A percentile compares a stretch with the other conserved stretches of the same genome.
These are phyloP conservation scores for Andrographis paniculata DNA, from an alignment of 305 asterid species.

Conservation along the genomic window DNA sequence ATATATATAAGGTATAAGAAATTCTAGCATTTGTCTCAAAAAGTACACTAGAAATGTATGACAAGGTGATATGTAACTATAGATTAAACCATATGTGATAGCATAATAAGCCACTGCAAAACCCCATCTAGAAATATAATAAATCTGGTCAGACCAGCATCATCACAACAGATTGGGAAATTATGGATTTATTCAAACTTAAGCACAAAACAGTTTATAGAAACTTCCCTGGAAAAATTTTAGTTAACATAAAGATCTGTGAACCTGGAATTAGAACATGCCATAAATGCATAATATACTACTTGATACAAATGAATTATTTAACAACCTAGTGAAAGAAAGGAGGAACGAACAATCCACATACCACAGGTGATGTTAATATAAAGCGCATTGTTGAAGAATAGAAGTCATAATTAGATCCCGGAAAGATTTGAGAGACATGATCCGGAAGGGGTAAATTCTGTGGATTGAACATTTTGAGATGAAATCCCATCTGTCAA, in stretches of 20 bases:
- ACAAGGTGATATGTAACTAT: conserved; percentile 5
- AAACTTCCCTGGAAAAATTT: not conserved
- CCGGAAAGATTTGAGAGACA: conserved; percentile 83
- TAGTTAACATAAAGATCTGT: not conserved
- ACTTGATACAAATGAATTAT: not conserved
- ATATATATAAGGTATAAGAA: not conserved
- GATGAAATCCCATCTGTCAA: conserved; percentile 51
- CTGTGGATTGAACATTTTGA: conserved; percentile 61
- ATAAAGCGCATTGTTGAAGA: conserved; percentile 86
- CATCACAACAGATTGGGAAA: conserved; percentile 1
- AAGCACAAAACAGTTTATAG: not conserved
- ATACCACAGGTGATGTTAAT: conserved; percentile 85
- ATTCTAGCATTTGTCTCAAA: not conserved
- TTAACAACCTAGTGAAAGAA: conserved; percentile 9
- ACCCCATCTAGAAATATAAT: conserved; percentile 1
- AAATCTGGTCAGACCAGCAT: conserved; percentile 1
- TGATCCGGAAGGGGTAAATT: conserved; percentile 76
- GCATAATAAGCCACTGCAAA: conserved; percentile 1
- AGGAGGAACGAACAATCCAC: conserved; percentile 18
- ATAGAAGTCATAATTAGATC: conserved; percentile 79
- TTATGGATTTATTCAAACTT: not conserved
- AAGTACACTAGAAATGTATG: not conserved
- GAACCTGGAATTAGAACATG: not conserved
- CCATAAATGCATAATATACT: not conserved
- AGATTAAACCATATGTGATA: not conserved